Evolutionary conservation across 805 yeast species (phyloP), one percentile per base, ranked within the genome.

Genomic region (Starmerella etchellsii): DNA sequence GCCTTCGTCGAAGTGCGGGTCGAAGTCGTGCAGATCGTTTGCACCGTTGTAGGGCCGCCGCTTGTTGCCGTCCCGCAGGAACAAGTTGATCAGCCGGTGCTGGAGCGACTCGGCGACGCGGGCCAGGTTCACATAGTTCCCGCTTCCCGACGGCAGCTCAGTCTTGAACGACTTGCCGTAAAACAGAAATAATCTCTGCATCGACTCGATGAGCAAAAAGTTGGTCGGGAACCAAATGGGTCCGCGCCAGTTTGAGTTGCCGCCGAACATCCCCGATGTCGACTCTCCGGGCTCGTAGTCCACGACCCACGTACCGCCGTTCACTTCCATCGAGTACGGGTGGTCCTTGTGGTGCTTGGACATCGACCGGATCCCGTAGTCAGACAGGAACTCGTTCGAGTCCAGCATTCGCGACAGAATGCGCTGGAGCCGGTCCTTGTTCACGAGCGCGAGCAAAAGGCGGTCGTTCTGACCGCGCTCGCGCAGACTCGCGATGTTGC

Each of bases 141-240:
- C 63, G 1, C 87, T 87, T 41, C 73, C 77, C 19, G 49, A 34
- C 18, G 95, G 95, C 60, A 87, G 82, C 61, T 83, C 91, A 37
- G 87, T 80, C 60, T 80, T 81, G 56, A 85, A 71, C 39, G 71
- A 78, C 22, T 87, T 76, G 11, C 96, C 96, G 58, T 84, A 85
- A 65, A 84, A 85, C 54, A 85, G 65, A 59, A 78, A 83, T 60
- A 83, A 83, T 53, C 95, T 69, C 61, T 85, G 91, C 52, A 85
- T 66, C 0, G 94, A 75, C 64, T 85, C 96, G 43, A 85, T 82
- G 30, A 85, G 64, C 46, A 85, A 65, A 60, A 85, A 85, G 54
- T 80, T 85, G 11, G 82, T 82, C 18, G 96, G 94, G 68, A 85
- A 84, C 96, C 96, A 85, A 51, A 85, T 84, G 14, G 96, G 95